Conservation (phyloP, 2,329 filamentous ascomycete genomes). For the Macrophomina pseudophaseolina region DNA sequence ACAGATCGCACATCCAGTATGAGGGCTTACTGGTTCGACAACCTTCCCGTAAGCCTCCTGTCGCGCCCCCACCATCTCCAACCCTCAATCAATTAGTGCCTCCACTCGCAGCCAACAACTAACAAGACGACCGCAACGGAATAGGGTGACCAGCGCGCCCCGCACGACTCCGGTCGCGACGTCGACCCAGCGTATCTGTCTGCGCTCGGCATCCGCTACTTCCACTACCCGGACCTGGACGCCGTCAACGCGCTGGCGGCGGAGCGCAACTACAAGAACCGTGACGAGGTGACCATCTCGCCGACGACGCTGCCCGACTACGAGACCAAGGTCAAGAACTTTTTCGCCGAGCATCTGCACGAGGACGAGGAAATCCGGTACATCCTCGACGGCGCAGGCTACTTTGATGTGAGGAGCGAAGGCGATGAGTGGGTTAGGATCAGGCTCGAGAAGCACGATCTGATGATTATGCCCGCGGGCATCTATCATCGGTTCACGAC, state of each 20-base stretch:
- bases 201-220: conserved; percentile 81
- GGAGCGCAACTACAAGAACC: conserved; percentile 86
- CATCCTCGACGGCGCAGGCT: conserved; percentile 84
- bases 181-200: conserved; percentile 70
- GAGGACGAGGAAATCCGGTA: conserved; percentile 99
- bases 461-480: conserved; percentile 91
- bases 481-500: conserved; percentile 99
- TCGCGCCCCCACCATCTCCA: conserved; percentile 6
- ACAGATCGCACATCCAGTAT: conserved; percentile 50
- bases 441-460: conserved; percentile 79
- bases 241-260: conserved; percentile 76
- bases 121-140: not conserved
- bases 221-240: conserved; percentile 66
- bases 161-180: conserved; percentile 81
- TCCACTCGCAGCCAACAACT: conserved; percentile 28
- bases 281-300: conserved; percentile 89
- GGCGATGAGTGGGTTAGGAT: conserved; percentile 91
- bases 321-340: conserved; percentile 90
- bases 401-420: conserved; percentile 87
- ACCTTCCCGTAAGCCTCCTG: conserved; percentile 58
- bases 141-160: conserved; percentile 89
- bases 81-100: conserved; percentile 16
- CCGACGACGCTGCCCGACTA: conserved; percentile 87
- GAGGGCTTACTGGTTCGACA: conserved; percentile 76
- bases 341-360: conserved; percentile 95